These are phyloP conservation scores for Nemania serpens DNA, from an alignment of 2,329 filamentous ascomycete genomes.

Conservation along the genomic window DNA sequence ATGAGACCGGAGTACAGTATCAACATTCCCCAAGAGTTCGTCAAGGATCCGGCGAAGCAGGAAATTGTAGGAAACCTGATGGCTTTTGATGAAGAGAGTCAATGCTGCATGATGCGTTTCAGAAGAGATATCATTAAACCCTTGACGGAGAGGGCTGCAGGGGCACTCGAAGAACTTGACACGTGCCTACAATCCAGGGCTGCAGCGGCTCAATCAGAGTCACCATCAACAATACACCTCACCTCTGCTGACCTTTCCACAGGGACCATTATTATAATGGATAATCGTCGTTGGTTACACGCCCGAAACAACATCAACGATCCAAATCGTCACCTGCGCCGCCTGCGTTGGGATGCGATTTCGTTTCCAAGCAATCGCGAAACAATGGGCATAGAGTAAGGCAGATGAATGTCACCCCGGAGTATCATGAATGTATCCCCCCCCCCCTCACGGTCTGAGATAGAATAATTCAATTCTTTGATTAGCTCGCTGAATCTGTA, in stretches of 20 bases:
- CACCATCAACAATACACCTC: neutral
- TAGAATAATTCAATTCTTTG: no score
- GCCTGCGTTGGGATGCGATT: slow-evolving; percentile 5
- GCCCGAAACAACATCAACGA: slow-evolving; percentile 2
- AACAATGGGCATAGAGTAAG: no score
- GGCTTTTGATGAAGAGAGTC: neutral
- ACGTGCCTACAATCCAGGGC: neutral
- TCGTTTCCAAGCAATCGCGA: neutral
- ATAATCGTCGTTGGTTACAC: slow-evolving; percentile 12
- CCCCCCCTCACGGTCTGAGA: no score
- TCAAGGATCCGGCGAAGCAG: neutral
- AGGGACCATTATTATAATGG: slow-evolving; percentile 5
- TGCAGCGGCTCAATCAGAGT: no score
- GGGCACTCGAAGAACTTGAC: slow-evolving; percentile 1
- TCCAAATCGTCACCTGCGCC: slow-evolving; percentile 1
- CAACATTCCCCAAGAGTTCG: slow-evolving; percentile 9
- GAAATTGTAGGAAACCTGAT: neutral
- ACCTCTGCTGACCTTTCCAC: neutral
- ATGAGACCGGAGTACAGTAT: slow-evolving; percentile 15
- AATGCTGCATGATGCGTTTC: neutral
- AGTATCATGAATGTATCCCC: no score
- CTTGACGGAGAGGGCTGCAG: neutral
- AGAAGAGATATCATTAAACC: neutral
- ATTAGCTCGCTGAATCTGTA: no score
- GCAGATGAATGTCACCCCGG: no score